Evolutionary conservation across 140 eudicot genomes (phyloP), one percentile per base, ranked within the genome.

Genomic region (Stevia rebaudiana): DNA sequence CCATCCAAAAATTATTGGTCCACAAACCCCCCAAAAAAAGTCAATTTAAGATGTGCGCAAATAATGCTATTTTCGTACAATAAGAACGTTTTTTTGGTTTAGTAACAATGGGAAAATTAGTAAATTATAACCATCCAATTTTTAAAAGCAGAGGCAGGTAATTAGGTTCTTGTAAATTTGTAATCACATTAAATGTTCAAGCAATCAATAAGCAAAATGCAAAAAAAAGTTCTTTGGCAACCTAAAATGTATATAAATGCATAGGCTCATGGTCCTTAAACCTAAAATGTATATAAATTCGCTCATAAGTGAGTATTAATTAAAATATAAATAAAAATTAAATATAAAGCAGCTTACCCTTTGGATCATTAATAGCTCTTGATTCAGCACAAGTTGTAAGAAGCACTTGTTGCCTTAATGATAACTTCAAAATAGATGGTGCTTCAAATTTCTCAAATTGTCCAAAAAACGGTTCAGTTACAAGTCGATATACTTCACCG

Each of bases 331-430:
- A 28, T 28, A 28, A 42, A 16, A 41, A 15, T 1, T 50, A 67
- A 11, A 54, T 5, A 40, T 52, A 53, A n/a, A 21, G n/a, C 54
- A 76, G 33, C 49, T 22, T 74, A 90, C 98, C 85, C 76, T 84
- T 87, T 2, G 98, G 95, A 46, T 91, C 98, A 71, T 76, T 91
- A 41, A 91, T 91, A 11, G 81, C 72, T 78, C 76, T 84, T 62
- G 98, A 81, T 75, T 85, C 86, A 67, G 98, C 86, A 82, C 98
- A 91, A 75, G 94, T 79, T 6, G 87, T 71, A 64, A 74, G 87
- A 78, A 91, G 96, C 44, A 91, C 85, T 65, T 91, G 98, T 59
- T 76, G 85, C 79, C 91, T 81, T 68, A 91, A 61, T 69, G 98
- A 91, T 69, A 91, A 53, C 61, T 78, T 87, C 66, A 84, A 77